Conservation (phyloP, 768 basidiomycete species). For the Collybia nuda region DNA sequence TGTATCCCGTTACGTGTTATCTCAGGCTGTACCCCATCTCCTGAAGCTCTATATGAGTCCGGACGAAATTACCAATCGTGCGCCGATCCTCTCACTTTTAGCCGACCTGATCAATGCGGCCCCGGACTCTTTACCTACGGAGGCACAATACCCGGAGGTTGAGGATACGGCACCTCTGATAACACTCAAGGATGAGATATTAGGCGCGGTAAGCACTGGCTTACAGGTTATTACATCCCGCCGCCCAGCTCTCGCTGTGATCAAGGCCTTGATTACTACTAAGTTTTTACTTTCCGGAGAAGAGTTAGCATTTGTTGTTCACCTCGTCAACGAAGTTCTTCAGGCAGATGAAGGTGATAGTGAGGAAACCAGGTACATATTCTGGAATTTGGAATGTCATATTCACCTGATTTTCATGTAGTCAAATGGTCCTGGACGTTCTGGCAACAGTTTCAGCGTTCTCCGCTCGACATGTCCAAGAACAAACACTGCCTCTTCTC, state of each 20-base stretch:
- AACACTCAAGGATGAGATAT: conserved; percentile 74
- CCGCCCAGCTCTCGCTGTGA: conserved; percentile 59
- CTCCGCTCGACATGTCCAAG: conserved; percentile 65
- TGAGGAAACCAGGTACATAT: conserved; percentile 53
- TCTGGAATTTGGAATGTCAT: not conserved
- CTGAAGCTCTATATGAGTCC: conserved; percentile 72
- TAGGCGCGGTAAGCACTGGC: conserved; percentile 63
- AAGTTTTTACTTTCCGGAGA: conserved; percentile 60
- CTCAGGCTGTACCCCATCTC: conserved; percentile 74
- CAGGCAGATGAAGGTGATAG: conserved; percentile 47
- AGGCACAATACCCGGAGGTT: conserved; percentile 16
- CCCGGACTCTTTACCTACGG: conserved; percentile 36
- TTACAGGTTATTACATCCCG: conserved; percentile 51
- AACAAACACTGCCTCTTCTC: conserved; percentile 78
- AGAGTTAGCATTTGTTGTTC: conserved; percentile 80
- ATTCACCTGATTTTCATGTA: not conserved
- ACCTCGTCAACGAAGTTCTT: conserved; percentile 71
- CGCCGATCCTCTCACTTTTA: conserved; percentile 65
- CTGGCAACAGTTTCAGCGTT: conserved; percentile 59
- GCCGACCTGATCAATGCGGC: conserved; percentile 61
- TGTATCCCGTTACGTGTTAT: conserved; percentile 65
- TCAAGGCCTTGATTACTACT: conserved; percentile 68
- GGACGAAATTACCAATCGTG: conserved; percentile 64
- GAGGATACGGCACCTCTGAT: conserved; percentile 38
- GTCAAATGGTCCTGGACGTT: conserved; percentile 60